Base-by-base conservation (phyloP, 164 flowering plant species). In the Cinnamomum chago region DNA sequence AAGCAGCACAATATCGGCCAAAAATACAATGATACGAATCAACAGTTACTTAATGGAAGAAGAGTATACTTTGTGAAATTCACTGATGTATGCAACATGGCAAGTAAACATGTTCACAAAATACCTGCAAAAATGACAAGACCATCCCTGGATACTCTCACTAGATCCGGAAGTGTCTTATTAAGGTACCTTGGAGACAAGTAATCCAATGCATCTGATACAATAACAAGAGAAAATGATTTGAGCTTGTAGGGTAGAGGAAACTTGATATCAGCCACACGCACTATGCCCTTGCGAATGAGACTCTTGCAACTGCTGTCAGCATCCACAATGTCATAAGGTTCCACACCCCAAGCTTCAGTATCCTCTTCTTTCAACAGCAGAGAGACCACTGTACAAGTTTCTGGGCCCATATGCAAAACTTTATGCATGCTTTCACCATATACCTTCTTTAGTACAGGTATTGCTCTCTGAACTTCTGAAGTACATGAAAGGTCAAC, bases 281-380 rank as follows among this genome's bases (percentile, higher is more conserved):
- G 97, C 4, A 92, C 97, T 75, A 89, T 73, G 81, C 98, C 97
- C 81, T 85, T 92, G 67, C 82, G 89, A 79, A 94, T 88, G 71
- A 92, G 88, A 78, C 78, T 77, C 75, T 84, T 90, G 93, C 98
- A 94, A 68, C 60, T 78, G 28, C 77, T 72, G 79, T 90, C 93
- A 58, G 89, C 88, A 76, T 94, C 98, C 82, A 92, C 97, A 4
- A 91, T 76, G 67, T 92, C 98, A 83, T 91, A 94, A 68, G 97
- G 98, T 80, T 92, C 97, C 60, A 94, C 83, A 51, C 98, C 98
- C 94, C 95, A 94, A 18, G 90, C 97, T 84, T 94, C 96, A 51
- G 88, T 87, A 65, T 91, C 97, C 62, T 88, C 96, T 79, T 91
- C 97, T 81, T 88, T 89, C 70, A 91, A 78, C 79, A 94, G 84